Evolutionary conservation across 148 eudicot species (phyloP), one percentile per base, ranked within the genome.

Genomic region (Agrostemma githago): DNA sequence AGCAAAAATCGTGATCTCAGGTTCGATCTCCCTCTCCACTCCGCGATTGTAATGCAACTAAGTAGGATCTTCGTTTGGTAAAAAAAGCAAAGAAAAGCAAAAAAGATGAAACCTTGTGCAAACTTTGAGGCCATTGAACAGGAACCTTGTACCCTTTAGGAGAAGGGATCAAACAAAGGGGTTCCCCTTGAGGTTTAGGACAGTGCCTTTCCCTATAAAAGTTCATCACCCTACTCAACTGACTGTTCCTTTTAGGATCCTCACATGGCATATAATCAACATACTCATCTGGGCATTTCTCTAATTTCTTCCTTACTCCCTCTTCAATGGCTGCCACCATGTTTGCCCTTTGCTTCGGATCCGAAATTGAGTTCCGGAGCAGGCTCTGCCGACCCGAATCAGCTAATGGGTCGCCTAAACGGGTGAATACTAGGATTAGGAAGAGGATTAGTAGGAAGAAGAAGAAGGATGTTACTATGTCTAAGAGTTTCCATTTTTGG

Each of bases 221-320:
- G 65, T 93, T 93, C 98, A 93, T 93, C 9, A 88, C 95, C 59
- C 98, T 83, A 72, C 98, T 93, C 10, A 91, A 76, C 82, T 78
- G 85, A 57, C 91, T 85, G 59, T 87, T 91, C 41, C 96, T 71
- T 34, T 84, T 85, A 6, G 98, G 98, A 84, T 93, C 97, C 74
- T 93, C 98, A 62, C 98, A 93, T 0, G 98, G 98, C 92, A 93
- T 93, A 72, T 86, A 84, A 63, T 93, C 98, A 58, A 89, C 97
- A 57, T 48, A 83, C 11, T 91, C 97, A 0, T 85, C 83, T 2
- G 91, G 82, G 73, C 98, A 93, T 9, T 72, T 38, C 43, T 86
- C 92, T 21, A 95, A 83, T 26, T 72, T 61, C 48, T 72, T 72
- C 74, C 82, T 76, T 5, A 71, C 76, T 2, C 87, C 87, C 1